Percentiles rank a stretch among this genome's conserved stretches.
phyloP scores from a whole-genome alignment of 805 yeast species.

The Kazachstania viticola region DNA sequence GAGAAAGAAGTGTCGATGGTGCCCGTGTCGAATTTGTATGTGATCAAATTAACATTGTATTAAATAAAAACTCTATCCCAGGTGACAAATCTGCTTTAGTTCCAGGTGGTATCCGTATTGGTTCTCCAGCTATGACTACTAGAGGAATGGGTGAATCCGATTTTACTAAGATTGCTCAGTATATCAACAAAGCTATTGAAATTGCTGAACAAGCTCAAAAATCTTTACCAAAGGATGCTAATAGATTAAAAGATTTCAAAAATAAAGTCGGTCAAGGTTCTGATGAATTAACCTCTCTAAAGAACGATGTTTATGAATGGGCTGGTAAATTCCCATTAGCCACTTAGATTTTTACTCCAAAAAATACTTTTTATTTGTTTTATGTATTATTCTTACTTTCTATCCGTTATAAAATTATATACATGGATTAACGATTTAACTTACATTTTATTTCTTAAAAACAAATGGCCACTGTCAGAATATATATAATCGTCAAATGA shows the following conservation, averaged over 20 bases:
- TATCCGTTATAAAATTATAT: too few species aligned
- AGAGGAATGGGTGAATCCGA: constrained; percentile 88
- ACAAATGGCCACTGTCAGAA: constrained; percentile 55
- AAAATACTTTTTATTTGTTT: too few species aligned
- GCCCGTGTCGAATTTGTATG: constrained; percentile 92
- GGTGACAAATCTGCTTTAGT: constrained; percentile 93
- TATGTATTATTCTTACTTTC: too few species aligned
- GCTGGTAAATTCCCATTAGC: constrained; percentile 74
- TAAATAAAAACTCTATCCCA: constrained; percentile 93
- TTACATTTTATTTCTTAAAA: constrained; percentile 19
- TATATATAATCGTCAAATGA: constrained; percentile 44
- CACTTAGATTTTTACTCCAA: too few species aligned
- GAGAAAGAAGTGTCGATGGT: constrained; percentile 85
- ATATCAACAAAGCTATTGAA: constrained; percentile 67
- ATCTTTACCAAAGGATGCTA: constrained; percentile 77
- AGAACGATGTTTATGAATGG: constrained; percentile 76
- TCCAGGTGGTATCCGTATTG: constrained; percentile 93
- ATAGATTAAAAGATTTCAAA: constrained; percentile 92
- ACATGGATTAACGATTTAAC: too few species aligned
- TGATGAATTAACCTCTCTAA: constrained; percentile 53
- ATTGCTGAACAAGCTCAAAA: constrained; percentile 68
- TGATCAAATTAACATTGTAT: constrained; percentile 87
- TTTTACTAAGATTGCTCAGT: constrained; percentile 65
- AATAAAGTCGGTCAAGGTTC: constrained; percentile 60
- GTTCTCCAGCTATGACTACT: constrained; percentile 97